These are phyloP conservation scores for Alternaria tenuissima DNA, from an alignment of 2,329 filamentous ascomycete species.

Conservation along the genomic window DNA sequence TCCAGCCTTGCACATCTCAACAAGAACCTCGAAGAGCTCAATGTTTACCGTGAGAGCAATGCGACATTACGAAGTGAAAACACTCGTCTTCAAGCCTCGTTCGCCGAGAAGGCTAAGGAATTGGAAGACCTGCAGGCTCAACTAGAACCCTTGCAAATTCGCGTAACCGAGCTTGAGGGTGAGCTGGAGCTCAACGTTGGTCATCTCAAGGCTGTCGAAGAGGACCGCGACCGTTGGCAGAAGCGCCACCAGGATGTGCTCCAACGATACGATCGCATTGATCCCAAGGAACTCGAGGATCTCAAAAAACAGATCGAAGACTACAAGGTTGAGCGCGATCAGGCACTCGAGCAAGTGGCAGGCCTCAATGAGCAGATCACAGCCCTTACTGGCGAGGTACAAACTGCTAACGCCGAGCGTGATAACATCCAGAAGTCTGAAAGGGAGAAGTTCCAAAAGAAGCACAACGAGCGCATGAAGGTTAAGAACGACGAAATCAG, in stretches of 20 bases:
- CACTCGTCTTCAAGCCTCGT: slow-evolving; percentile 76
- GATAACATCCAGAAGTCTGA: slow-evolving; percentile 48
- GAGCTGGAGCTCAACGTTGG: slow-evolving; percentile 82
- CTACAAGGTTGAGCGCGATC: slow-evolving; percentile 61
- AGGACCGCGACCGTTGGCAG: slow-evolving; percentile 94
- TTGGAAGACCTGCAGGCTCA: slow-evolving; percentile 77
- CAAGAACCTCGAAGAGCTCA: slow-evolving; percentile 94
- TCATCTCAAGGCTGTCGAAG: slow-evolving; percentile 86
- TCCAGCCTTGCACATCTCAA: slow-evolving; percentile 88
- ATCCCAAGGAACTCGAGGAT: slow-evolving; percentile 90
- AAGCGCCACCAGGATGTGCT: slow-evolving; percentile 95
- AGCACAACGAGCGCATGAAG: slow-evolving; percentile 32
- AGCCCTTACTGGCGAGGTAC: slow-evolving; percentile 29
- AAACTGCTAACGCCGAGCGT: slow-evolving; percentile 27
- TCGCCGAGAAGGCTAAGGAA: slow-evolving; percentile 76
- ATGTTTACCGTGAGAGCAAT: slow-evolving; percentile 94
- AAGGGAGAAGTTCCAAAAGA: slow-evolving; percentile 61
- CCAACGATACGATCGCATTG: slow-evolving; percentile 93
- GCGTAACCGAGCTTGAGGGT: slow-evolving; percentile 82
- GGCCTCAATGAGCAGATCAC: slow-evolving; percentile 59
- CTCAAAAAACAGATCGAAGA: slow-evolving; percentile 78
- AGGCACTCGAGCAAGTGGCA: slow-evolving; percentile 61
- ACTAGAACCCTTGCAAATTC: slow-evolving; percentile 82
- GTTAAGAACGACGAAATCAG: slow-evolving; percentile 60
- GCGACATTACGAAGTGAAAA: slow-evolving; percentile 88